Conservation (phyloP, 2,329 filamentous ascomycete genomes). For the Talaromyces atroroseus region DNA sequence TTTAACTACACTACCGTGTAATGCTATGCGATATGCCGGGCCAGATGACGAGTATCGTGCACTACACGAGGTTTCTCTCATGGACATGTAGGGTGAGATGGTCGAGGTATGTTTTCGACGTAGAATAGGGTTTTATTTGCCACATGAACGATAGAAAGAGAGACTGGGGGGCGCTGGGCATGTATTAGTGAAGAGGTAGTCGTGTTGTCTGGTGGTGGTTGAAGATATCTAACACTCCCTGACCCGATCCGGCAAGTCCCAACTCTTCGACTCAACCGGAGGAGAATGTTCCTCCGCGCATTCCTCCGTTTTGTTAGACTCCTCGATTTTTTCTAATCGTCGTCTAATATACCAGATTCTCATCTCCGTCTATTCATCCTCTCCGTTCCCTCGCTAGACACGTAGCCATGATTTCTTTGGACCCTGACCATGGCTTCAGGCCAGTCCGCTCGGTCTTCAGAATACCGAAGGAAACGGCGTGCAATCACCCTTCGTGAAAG, state of each 20-base stretch:
- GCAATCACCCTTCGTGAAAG: neutral
- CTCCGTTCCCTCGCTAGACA: neutral
- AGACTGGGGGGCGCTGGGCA: too few relatives aligned
- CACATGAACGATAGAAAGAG: too few relatives aligned
- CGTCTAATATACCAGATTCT: too few relatives aligned
- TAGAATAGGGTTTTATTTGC: too few relatives aligned
- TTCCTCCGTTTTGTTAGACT: neutral
- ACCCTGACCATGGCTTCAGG: neutral
- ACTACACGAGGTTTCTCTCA: too few relatives aligned
- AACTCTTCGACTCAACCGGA: neutral
- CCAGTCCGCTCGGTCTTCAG: neutral
- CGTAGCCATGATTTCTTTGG: neutral
- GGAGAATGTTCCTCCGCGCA: neutral
- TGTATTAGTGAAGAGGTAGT: too few relatives aligned
- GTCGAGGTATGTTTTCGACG: too few relatives aligned
- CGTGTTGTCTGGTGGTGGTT: too few relatives aligned
- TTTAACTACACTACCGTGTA: neutral
- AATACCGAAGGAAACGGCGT: neutral
- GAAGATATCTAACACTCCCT: neutral
- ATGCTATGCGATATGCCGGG: too few relatives aligned
- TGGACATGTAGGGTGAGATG: too few relatives aligned
- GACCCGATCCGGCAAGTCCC: neutral
- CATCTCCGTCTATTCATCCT: neutral
- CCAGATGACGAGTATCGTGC: too few relatives aligned
- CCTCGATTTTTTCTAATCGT: neutral